Evolutionary conservation across 495 filamentous ascomycete species (phyloP).

Genomic region (Aspergillus hancockii): DNA sequence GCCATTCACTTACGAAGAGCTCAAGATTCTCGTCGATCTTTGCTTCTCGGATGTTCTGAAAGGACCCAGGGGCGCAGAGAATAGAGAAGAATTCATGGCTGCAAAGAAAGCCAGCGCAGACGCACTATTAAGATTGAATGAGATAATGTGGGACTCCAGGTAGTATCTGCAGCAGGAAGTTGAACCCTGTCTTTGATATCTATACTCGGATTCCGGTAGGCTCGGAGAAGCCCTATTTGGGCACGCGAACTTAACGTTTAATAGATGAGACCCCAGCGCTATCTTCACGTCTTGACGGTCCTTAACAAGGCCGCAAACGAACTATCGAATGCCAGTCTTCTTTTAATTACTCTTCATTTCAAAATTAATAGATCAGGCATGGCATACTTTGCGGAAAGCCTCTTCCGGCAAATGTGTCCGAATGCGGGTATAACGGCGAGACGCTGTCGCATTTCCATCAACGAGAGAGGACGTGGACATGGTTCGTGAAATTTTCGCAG

Average conservation of each 20-base stretch:
- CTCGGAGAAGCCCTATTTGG: neutral
- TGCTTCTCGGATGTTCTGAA: constrained; percentile 78
- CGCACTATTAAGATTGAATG: constrained; percentile 71
- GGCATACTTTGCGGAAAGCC: neutral
- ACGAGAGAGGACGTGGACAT: neutral
- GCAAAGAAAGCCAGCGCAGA: constrained; percentile 77
- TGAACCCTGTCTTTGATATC: neutral
- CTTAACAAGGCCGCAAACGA: neutral
- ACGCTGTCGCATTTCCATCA: neutral
- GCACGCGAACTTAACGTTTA: neutral
- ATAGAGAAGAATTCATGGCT: constrained; percentile 70
- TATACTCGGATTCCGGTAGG: neutral
- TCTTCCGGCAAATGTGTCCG: neutral
- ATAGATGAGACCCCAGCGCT: neutral
- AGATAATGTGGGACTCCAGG: constrained; percentile 71
- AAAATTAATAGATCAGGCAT: neutral
- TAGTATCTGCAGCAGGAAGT: constrained; percentile 21
- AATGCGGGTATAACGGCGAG: neutral
- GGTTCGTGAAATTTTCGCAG: neutral
- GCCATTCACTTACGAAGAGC: constrained; percentile 76
- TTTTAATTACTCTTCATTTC: neutral
- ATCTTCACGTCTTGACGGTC: neutral
- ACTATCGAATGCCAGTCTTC: neutral
- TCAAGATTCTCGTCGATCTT: constrained; percentile 80
- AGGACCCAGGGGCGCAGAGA: constrained; percentile 56